These are phyloP conservation scores for Allium sativum DNA, from an alignment of 106 monocot genomes.

Conservation along the genomic window DNA sequence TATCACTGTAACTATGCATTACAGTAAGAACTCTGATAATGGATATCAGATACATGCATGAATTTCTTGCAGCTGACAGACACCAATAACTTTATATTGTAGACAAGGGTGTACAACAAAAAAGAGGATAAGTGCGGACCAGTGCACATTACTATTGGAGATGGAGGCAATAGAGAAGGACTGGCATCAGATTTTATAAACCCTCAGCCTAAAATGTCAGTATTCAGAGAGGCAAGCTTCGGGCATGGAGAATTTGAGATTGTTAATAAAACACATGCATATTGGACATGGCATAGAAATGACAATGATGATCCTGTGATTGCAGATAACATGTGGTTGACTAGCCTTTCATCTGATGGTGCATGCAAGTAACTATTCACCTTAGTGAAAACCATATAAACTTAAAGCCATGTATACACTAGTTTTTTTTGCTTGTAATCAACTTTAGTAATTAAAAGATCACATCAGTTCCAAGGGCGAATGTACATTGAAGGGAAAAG, in stretches of 20 bases:
- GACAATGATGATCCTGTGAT: constrained; percentile 42
- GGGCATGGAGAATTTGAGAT: constrained; percentile 57
- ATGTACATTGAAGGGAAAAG: no score
- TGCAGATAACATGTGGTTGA: constrained; percentile 48
- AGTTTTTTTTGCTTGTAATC: no score
- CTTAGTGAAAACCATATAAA: no score
- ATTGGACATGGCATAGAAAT: constrained; percentile 77
- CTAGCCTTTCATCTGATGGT: constrained; percentile 27
- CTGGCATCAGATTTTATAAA: constrained; percentile 19
- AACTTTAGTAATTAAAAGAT: no score
- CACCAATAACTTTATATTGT: not conserved
- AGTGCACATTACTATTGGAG: constrained; percentile 39
- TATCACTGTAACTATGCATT: not conserved
- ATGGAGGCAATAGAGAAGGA: constrained; percentile 45
- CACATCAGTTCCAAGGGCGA: no score
- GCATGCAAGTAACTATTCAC: constrained; percentile 6
- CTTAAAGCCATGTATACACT: no score
- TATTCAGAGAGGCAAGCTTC: constrained; percentile 80
- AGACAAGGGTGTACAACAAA: constrained; percentile 16
- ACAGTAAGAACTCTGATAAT: not conserved
- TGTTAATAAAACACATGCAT: constrained; percentile 43
- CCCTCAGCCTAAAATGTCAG: constrained; percentile 38
- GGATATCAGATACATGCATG: not conserved
- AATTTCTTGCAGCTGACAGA: not conserved
- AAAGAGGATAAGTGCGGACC: constrained; percentile 21